A percentile compares a stretch with the other conserved stretches of the same genome.
Evolutionary conservation across 768 basidiomycete genomes (phyloP).

Genomic region (Infundibulicybe gibba): DNA sequence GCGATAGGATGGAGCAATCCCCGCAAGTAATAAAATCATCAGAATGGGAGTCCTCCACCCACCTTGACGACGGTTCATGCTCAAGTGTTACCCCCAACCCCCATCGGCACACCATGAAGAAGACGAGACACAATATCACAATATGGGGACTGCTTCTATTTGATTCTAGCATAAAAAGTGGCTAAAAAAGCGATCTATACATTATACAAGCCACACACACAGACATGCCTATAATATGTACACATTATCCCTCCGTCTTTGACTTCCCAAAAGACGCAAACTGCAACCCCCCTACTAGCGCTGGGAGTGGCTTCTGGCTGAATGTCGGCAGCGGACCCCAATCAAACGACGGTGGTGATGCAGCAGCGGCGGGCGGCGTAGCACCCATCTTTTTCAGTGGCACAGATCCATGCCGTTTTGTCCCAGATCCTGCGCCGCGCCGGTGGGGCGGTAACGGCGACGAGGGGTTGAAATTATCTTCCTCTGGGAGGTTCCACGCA

Average conservation of each 20-base stretch:
- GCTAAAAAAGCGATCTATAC: too few relatives aligned
- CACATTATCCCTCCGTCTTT: too few relatives aligned
- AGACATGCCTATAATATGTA: slow-evolving; percentile 7
- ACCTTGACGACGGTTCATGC: too few relatives aligned
- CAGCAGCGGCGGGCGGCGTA: slow-evolving; percentile 23
- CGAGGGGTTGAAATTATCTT: slow-evolving; percentile 38
- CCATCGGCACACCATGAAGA: neutral
- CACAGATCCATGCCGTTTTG: slow-evolving; percentile 36
- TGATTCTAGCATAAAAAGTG: too few relatives aligned
- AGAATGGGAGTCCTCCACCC: too few relatives aligned
- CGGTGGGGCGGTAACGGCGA: slow-evolving; percentile 22
- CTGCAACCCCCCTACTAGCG: neutral
- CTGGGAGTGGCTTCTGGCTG: slow-evolving; percentile 5
- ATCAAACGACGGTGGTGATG: slow-evolving; percentile 30
- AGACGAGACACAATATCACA: neutral
- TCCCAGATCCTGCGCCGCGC: slow-evolving; percentile 28
- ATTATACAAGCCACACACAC: too few relatives aligned
- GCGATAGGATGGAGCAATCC: too few relatives aligned
- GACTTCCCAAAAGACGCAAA: too few relatives aligned
- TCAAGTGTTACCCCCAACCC: neutral
- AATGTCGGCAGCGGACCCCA: slow-evolving; percentile 63
- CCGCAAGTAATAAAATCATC: too few relatives aligned
- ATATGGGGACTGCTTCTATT: too few relatives aligned
- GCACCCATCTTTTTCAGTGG: slow-evolving; percentile 29
- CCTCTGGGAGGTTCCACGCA: slow-evolving; percentile 27